Evolutionary conservation across 2,329 filamentous ascomycete genomes (phyloP).

Genomic region (Tolypocladium sp.): DNA sequence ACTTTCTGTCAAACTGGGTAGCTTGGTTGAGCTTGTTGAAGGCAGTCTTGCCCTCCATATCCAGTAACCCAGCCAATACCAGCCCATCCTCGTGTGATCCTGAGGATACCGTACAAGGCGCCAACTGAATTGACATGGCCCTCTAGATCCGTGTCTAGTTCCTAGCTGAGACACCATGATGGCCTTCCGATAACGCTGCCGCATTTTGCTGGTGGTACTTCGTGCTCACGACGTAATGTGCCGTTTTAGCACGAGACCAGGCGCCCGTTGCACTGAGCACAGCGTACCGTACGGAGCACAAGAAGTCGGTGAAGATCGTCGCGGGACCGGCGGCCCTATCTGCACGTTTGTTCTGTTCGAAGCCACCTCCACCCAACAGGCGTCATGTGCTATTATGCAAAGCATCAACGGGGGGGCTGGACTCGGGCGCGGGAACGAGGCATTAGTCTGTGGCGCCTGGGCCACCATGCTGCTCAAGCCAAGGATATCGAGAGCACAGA

Average conservation of each 20-base stretch:
- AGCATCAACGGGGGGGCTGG: conserved; percentile 7
- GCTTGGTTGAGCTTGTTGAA: neutral
- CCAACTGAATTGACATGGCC: neutral
- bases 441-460: neutral
- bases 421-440: conserved; percentile 7
- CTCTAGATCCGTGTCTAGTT: neutral
- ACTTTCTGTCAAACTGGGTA: neutral
- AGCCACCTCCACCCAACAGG: neutral
- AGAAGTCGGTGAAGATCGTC: neutral
- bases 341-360: neutral
- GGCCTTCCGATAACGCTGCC: neutral
- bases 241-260: neutral
- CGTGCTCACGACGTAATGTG: neutral
- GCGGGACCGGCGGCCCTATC: neutral
- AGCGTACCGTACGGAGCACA: neutral
- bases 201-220: too few species aligned
- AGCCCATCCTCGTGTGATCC: neutral
- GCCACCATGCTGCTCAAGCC: neutral
- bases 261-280: neutral
- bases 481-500: neutral
- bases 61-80: neutral
- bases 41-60: neutral
- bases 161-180: neutral
- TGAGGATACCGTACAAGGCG: neutral
- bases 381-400: conserved; percentile 4